A percentile compares a stretch with the other conserved stretches of the same genome.
These are phyloP conservation scores for Sugiyamaella grinbergsii DNA, from an alignment of 1,139 yeast species.

Conservation along the genomic window DNA sequence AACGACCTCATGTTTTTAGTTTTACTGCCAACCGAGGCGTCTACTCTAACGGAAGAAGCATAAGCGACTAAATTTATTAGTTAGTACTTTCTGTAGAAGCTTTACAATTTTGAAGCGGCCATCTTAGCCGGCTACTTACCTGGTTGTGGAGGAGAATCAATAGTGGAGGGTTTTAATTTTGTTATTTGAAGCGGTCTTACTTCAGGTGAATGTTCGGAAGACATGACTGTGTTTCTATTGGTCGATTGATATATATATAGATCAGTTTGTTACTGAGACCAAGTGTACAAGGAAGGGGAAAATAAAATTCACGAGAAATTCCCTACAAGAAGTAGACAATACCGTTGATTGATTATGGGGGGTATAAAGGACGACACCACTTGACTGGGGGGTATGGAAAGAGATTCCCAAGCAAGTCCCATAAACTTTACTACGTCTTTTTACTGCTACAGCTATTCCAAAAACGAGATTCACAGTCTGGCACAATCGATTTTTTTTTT, in stretches of 20 bases:
- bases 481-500: too few relatives aligned
- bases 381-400: not conserved
- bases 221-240: not conserved
- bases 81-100: conserved; percentile 5
- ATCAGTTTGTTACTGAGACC: too few relatives aligned
- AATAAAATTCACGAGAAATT: too few relatives aligned
- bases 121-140: too few relatives aligned
- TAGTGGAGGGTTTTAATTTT: not conserved
- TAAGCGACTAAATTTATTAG: conserved; percentile 8
- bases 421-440: too few relatives aligned
- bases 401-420: too few relatives aligned
- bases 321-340: too few relatives aligned
- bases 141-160: conserved; percentile 10
- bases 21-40: conserved; percentile 26
- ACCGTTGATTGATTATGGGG: conserved; percentile 1
- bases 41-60: conserved; percentile 15
- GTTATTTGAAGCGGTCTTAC: conserved; percentile 11
- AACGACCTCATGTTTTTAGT: conserved; percentile 37
- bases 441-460: too few relatives aligned
- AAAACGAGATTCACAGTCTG: too few relatives aligned
- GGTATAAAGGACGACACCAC: not conserved
- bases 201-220: conserved; percentile 3
- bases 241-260: too few relatives aligned
- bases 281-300: too few relatives aligned
- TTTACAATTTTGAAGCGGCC: too few relatives aligned